Evolutionary conservation across 495 filamentous ascomycete genomes (phyloP), one percentile per base, ranked within the genome.

Genomic region (Aspergillus sparsus): DNA sequence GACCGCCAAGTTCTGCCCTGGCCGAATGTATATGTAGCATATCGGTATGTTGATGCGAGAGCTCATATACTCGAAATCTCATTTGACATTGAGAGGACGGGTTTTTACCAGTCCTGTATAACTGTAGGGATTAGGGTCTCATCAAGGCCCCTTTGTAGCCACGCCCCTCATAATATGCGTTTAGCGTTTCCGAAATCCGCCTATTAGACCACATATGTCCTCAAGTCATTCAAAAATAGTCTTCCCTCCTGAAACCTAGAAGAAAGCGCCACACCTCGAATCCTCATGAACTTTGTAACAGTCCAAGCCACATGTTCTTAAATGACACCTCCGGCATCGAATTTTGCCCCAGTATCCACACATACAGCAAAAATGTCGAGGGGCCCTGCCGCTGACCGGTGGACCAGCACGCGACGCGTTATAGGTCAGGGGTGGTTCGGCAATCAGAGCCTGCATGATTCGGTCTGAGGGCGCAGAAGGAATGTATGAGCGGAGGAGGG

Each of bases 341-440:
- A 92, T 88, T 62, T 88, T 82, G 1, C 92, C 92, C 92, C 93
- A 97, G 72, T 94, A 96, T 34, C 92, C 92, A 74, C 92, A 97
- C 53, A 93, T 87, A 67, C 89, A 90, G 75, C 92, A 97, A 68
- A 97, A 97, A 31, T 71, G 68, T 53, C 91, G 79, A 53, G 80
- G 75, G n/a, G 90, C 85, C 52, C 83, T 85, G 53, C 60, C 67
- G 5, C 76, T 65, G 1, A 76, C 61, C 2, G 83, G 77, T 57
- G 85, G 84, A 10, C 74, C 77, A 0, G 82, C 86, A n/a, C 89
- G 80, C 31, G 92, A 87, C 33, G 89, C 90, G 53, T 84, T 82
- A 70, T 96, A 96, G n/a, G 82, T 85, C 33, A 97, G 73, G 18
- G 92, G 88, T 31, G 90, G 88, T 39, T 85, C 86, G 1, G 84